Conservation (phyloP, 2,329 filamentous ascomycete genomes). For the Dichotomopilus funicola region DNA sequence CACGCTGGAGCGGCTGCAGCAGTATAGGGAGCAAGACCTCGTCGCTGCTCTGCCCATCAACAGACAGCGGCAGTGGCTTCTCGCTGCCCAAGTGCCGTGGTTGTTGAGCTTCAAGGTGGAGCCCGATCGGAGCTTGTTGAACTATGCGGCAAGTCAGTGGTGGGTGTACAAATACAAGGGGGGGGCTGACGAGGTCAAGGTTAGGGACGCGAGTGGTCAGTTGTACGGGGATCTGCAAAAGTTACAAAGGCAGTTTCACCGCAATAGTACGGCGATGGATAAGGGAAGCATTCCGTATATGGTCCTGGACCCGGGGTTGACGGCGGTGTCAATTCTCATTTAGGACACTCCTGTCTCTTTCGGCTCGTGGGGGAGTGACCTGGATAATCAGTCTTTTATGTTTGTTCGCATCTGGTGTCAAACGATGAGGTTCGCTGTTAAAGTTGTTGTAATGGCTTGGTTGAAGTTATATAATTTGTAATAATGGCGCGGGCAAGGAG, state of each 20-base stretch:
- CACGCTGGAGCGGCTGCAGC: conserved; percentile 27
- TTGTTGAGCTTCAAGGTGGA: conserved; percentile 39
- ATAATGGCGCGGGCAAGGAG: no score
- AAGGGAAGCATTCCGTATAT: conserved; percentile 31
- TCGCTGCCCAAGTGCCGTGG: conserved; percentile 39
- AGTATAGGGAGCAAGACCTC: conserved; percentile 31
- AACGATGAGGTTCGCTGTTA: no score
- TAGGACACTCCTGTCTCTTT: neutral
- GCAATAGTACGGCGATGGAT: conserved; percentile 30
- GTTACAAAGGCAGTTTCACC: conserved; percentile 27
- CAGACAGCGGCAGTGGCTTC: conserved; percentile 38
- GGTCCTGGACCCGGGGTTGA: conserved; percentile 33
- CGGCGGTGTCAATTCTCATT: conserved; percentile 33
- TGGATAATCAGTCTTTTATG: no score
- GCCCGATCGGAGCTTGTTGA: conserved; percentile 34
- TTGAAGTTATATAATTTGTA: no score
- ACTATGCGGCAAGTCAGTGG: conserved; percentile 36
- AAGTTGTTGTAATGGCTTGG: no score
- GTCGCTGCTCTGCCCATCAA: conserved; percentile 37
- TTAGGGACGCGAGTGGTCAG: conserved; percentile 24
- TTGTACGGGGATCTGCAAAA: conserved; percentile 27
- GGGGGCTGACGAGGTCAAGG: conserved; percentile 17
- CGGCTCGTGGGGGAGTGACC: no score
- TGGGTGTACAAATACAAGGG: conserved; percentile 24
- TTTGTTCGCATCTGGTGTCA: no score